Evolutionary conservation across 257 asterid species (phyloP).

Genomic region (Datura wrightii): DNA sequence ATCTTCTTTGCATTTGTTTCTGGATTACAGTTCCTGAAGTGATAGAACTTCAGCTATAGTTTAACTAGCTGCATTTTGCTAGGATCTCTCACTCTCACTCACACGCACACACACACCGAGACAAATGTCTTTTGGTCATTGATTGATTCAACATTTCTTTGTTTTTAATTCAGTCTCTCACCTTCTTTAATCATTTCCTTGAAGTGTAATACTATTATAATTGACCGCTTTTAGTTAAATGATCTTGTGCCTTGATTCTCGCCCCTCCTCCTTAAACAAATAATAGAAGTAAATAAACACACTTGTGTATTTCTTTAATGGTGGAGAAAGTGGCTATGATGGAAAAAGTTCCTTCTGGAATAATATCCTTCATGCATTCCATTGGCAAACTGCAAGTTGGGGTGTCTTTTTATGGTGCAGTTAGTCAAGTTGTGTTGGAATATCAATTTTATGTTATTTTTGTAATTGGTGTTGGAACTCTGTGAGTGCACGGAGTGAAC

Average conservation of each 20-base stretch:
- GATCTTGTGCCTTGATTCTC: neutral
- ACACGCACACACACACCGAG: neutral
- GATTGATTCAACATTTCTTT: neutral
- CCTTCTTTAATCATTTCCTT: slow-evolving; percentile 26
- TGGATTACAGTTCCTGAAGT: neutral
- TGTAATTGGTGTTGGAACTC: neutral
- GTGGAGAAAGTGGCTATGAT: neutral
- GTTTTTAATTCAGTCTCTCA: slow-evolving; percentile 6
- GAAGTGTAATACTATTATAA: neutral
- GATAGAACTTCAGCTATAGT: neutral
- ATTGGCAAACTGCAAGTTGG: neutral
- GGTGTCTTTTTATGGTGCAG: slow-evolving; percentile 20
- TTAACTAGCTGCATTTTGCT: slow-evolving; percentile 11
- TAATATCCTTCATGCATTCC: neutral
- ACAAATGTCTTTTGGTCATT: slow-evolving; percentile 12
- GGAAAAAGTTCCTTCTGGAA: neutral
- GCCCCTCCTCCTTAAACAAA: slow-evolving; percentile 7
- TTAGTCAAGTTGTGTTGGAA: slow-evolving; percentile 20
- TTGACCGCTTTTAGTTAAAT: slow-evolving; percentile 6
- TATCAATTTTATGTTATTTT: neutral
- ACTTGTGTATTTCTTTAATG: neutral
- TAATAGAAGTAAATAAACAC: slow-evolving; percentile 6
- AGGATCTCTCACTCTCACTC: slow-evolving; percentile 18
- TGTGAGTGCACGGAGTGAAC: neutral
- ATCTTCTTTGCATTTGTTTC: neutral